Evolutionary conservation across 345 rosid species (phyloP).

Genomic region (Physaria fendleri): DNA sequence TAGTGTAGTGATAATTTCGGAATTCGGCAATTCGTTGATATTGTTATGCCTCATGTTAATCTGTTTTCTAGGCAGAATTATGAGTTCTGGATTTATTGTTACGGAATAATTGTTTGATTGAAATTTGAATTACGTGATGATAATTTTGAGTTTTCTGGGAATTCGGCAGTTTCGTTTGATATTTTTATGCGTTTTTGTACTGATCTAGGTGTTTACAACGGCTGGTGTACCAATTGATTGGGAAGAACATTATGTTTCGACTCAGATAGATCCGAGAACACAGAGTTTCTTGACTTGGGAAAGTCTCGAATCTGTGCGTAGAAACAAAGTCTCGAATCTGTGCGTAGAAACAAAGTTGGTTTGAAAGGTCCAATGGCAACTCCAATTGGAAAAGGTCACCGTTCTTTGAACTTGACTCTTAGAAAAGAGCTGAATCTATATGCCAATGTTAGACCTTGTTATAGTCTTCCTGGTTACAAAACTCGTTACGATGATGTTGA

Average conservation of each 20-base stretch:
- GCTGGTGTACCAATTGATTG: conserved; percentile 95
- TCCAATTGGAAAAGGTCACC: conserved; percentile 98
- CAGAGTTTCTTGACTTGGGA: conserved; percentile 98
- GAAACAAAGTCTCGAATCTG: too few relatives aligned
- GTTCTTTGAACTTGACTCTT: conserved; percentile 85
- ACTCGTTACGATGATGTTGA: conserved; percentile 88
- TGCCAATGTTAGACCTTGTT: conserved; percentile 98
- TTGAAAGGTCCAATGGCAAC: conserved; percentile 99
- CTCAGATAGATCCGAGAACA: conserved; percentile 86
- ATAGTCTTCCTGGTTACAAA: conserved; percentile 96
- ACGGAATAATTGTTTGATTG: too few relatives aligned
- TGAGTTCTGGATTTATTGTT: too few relatives aligned
- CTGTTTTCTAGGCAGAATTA: too few relatives aligned
- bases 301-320: conserved; percentile 90
- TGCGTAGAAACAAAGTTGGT: too few relatives aligned
- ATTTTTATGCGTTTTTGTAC: background rate
- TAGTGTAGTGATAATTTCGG: too few relatives aligned
- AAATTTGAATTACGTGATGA: too few relatives aligned
- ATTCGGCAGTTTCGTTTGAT: background rate
- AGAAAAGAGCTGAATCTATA: conserved; percentile 94
- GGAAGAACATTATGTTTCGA: conserved; percentile 90
- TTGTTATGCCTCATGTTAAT: background rate
- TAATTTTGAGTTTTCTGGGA: background rate
- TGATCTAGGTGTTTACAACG: conserved; percentile 48
- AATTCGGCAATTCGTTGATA: too few relatives aligned